These are phyloP conservation scores for Sordariomycetes sp. DNA, from an alignment of 2,329 filamentous ascomycete species.

Conservation along the genomic window DNA sequence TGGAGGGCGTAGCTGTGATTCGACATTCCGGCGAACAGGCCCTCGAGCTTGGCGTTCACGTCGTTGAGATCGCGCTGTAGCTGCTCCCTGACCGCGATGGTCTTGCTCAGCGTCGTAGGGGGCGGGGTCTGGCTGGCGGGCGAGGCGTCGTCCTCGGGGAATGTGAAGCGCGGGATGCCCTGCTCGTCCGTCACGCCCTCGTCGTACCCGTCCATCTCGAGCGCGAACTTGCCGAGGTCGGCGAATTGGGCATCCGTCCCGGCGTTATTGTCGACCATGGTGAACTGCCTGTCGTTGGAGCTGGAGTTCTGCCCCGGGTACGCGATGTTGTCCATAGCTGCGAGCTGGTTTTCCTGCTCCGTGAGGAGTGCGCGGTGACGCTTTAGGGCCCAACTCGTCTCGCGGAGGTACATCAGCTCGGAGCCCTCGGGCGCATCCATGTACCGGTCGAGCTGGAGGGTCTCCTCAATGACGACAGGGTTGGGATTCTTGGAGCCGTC, in stretches of 20 bases:
- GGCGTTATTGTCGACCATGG: not conserved
- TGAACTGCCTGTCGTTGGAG: not conserved
- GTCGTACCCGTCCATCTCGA: not conserved
- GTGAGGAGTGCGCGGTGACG: slow-evolving; percentile 9
- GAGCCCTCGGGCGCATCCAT: slow-evolving; percentile 53
- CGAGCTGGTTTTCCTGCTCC: slow-evolving; percentile 1
- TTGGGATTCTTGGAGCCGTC: slow-evolving; percentile 65
- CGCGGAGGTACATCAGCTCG: slow-evolving; percentile 48
- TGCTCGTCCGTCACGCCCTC: not conserved
- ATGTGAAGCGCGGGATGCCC: not conserved
- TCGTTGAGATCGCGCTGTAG: slow-evolving; percentile 23
- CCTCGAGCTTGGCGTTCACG: slow-evolving; percentile 16
- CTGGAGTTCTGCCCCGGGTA: not conserved
- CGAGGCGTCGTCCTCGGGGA: not conserved
- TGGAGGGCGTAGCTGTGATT: slow-evolving; percentile 70
- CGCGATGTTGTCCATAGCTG: not conserved
- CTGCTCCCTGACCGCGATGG: slow-evolving; percentile 23
- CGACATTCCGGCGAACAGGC: slow-evolving; percentile 49
- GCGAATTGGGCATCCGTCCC: not conserved
- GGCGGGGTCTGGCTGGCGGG: not conserved
- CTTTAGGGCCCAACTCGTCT: slow-evolving; percentile 52
- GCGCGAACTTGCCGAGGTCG: not conserved
- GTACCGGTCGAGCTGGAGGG: slow-evolving; percentile 79
- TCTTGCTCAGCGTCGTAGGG: not conserved
- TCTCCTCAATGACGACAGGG: slow-evolving; percentile 66